Percentiles rank a stretch among this genome's conserved stretches.
These are phyloP conservation scores for Blastobotrys illinoisensis DNA, from an alignment of 1,139 yeast genomes.

Conservation along the genomic window DNA sequence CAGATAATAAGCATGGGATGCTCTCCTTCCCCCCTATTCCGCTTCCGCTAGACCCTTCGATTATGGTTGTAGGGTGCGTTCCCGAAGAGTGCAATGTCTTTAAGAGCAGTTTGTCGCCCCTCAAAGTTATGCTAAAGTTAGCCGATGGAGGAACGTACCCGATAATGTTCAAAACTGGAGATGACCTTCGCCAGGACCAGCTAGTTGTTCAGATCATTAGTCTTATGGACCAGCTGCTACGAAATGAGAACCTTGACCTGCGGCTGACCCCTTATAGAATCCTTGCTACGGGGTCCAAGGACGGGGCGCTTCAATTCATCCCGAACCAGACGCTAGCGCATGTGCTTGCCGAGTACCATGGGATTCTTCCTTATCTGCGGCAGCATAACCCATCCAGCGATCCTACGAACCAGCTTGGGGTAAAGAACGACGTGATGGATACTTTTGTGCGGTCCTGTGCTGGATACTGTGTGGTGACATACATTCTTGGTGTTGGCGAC, in stretches of 20 bases:
- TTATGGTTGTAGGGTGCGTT: conserved; percentile 64
- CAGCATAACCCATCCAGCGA: conserved; percentile 54
- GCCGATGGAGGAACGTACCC: conserved; percentile 57
- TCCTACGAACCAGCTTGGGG: conserved; percentile 59
- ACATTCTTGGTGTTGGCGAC: conserved; percentile 92
- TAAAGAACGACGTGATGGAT: conserved; percentile 75
- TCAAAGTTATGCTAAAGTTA: conserved; percentile 73
- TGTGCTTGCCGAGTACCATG: conserved; percentile 64
- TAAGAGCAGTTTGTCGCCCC: conserved; percentile 83
- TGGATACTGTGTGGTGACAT: conserved; percentile 95
- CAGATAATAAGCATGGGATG: conserved; percentile 37
- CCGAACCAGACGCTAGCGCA: conserved; percentile 88
- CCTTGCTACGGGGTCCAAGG: conserved; percentile 82
- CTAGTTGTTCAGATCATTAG: conserved; percentile 87
- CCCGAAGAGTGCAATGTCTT: conserved; percentile 82
- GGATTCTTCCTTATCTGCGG: conserved; percentile 64
- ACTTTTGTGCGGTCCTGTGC: conserved; percentile 94
- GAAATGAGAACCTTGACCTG: conserved; percentile 86
- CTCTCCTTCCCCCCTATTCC: conserved; percentile 52
- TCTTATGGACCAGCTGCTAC: conserved; percentile 82
- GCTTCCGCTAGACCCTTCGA: conserved; percentile 66
- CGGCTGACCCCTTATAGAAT: conserved; percentile 85
- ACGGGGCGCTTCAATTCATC: conserved; percentile 89
- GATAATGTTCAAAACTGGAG: conserved; percentile 91
- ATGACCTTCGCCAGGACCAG: conserved; percentile 94